phyloP scores from a whole-genome alignment of 495 filamentous ascomycete genomes.

The Xylaria bambusicola region DNA sequence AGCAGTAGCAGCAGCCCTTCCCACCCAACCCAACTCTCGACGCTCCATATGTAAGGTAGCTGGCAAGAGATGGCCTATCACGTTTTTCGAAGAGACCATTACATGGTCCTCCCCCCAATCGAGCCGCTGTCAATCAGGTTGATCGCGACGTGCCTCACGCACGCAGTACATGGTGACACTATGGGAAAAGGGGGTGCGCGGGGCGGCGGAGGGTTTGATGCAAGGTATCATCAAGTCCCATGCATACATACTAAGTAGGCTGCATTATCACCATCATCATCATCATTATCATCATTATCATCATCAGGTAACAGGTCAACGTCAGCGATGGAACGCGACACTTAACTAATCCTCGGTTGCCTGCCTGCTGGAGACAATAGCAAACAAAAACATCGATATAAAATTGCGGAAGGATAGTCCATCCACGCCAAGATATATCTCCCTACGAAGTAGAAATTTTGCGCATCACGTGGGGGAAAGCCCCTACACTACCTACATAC shows the following conservation, averaged over 20 bases:
- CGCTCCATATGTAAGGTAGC: background rate
- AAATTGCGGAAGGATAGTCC: background rate
- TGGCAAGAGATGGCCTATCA: constrained; percentile 15
- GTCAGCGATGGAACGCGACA: constrained; percentile 16
- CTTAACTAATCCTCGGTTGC: constrained; percentile 7
- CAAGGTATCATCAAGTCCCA: constrained; percentile 16
- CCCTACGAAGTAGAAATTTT: background rate
- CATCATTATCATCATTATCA: background rate
- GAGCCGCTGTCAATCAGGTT: constrained; percentile 13
- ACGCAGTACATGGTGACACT: too few relatives aligned
- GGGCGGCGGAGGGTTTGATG: constrained; percentile 17
- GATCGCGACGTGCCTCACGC: constrained; percentile 4
- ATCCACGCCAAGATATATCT: background rate
- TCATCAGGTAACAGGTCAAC: constrained; percentile 8
- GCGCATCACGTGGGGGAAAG: background rate
- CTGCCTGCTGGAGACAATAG: background rate
- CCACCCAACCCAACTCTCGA: background rate
- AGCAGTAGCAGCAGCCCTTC: too few relatives aligned
- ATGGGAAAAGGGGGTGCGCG: too few relatives aligned
- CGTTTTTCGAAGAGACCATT: constrained; percentile 4
- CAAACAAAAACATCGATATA: background rate
- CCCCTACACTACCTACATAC: too few relatives aligned
- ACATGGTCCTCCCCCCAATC: background rate
- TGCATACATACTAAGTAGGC: background rate
- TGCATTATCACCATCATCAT: background rate